Base-by-base conservation (phyloP, 345 rosid genomes). In the Psidium friedrichsthalianum region DNA sequence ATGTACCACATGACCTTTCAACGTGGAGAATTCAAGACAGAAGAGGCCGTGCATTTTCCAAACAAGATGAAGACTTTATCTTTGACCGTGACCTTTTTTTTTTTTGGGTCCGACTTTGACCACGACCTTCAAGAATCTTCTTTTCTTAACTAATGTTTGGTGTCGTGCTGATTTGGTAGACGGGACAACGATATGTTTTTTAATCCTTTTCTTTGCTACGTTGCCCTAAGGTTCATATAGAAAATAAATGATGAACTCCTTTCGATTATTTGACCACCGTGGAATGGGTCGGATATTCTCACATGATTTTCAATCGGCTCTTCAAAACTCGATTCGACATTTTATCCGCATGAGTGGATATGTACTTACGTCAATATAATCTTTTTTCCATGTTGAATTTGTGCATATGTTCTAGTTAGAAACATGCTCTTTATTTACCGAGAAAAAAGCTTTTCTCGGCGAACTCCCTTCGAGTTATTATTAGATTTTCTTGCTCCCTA, bases 211-310 rank as follows among this genome's bases (percentile, higher is more conserved):
- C 47, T 69, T 1, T 21, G 3, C 1, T 0, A 7, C 0, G 1
- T 0, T 4, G 0, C 6, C 78, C 18, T 18, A 32, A 69, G 47
- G 5, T 29, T 29, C 12, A 4, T 29, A 15, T 7, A 3, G 1
- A 3, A 8, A 16, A 69, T 0, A 1, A 32, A 69, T 0, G 0
- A 69, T 16, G 47, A 2, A 32, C 6, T 32, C 25, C 0, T 16
- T 69, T 69, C 36, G 78, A 15, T 69, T 2, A 32, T 8, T 69
- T 0, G 0, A 69, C 12, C 47, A 3, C 0, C 0, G 0, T 0
- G 2, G 1, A 69, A 69, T 16, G 12, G 3, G 0, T 8, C 0
- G 6, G 6, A 69, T 69, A 0, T 0, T 32, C 36, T 1, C 2
- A 8, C 4, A 6, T 16, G 47, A 69, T 7, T 69, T 64, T 69